phyloP scores from a whole-genome alignment of 176 grass and related monocot species.

The Leersia perrieri region DNA sequence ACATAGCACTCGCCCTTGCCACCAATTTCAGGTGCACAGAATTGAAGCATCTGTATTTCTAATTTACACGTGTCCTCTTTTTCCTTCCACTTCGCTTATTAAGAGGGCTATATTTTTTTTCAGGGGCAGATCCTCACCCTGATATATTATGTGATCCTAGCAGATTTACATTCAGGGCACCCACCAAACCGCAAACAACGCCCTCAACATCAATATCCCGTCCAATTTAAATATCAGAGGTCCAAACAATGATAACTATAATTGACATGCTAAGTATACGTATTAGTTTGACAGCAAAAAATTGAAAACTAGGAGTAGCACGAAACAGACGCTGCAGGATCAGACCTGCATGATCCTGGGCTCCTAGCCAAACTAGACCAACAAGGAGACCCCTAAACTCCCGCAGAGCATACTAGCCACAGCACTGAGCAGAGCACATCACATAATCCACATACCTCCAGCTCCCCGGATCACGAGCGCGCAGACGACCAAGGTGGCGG shows the following conservation, averaged over 20 bases:
- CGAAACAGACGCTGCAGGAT: not conserved
- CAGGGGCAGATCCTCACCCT: not conserved
- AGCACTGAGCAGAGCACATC: not conserved
- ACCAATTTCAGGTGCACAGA: not conserved
- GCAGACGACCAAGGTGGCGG: slow-evolving; percentile 28
- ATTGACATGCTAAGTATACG: not conserved
- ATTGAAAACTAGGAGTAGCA: not conserved
- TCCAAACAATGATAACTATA: not conserved
- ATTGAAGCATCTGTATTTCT: not conserved
- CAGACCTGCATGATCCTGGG: slow-evolving; percentile 6
- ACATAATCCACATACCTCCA: slow-evolving; percentile 28
- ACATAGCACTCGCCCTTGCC: not conserved
- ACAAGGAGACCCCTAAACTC: slow-evolving; percentile 1
- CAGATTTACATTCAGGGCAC: not conserved
- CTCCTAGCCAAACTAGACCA: not conserved
- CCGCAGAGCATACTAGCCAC: not conserved
- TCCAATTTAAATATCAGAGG: slow-evolving; percentile 12
- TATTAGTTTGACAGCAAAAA: not conserved
- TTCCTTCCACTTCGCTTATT: not conserved
- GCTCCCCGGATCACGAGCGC: slow-evolving; percentile 12
- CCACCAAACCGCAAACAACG: not conserved
- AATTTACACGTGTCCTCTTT: not conserved
- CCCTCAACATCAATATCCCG: not conserved
- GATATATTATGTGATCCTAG: not conserved
- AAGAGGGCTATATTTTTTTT: not conserved